Evolutionary conservation across 305 asterid genomes (phyloP), one percentile per base, ranked within the genome.

Genomic region (Coffea humblotiana): DNA sequence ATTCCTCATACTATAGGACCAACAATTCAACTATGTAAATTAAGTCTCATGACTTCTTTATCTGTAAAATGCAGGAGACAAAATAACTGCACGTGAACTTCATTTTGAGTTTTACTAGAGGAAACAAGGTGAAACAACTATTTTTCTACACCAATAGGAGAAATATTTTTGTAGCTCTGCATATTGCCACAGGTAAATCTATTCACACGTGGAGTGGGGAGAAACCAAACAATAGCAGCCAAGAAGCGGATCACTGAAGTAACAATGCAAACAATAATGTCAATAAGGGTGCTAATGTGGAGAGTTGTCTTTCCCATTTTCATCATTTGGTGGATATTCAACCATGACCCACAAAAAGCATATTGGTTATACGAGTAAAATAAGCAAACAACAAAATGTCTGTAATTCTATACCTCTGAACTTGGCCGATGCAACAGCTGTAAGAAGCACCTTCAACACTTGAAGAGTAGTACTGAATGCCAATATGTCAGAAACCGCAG

Each of bases 401-500:
- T 63, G 83, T 76, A 83, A 80, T 67, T 75, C 25, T 90, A 78
- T 82, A 96, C 99, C 99, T 89, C 98, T 93, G 87, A 96, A 89
- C 86, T 90, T 94, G 76, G 93, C 76, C 23, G 99, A 96, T 81
- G 99, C 92, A 79, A 94, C 97, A 79, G 97, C 97, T 76, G 98
- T 94, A 82, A 96, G 96, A 85, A 94, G 97, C 85, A 94, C 99
- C 90, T 96, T 96, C 87, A 96, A 86, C 58, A 96, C 98, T 91
- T 96, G 98, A 85, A 96, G 99, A 80, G 94, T 88, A 19, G 99
- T 96, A 82, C 99, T 96, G 98, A 90, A 88, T 76, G 83, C 82
- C 80, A 86, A 79, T 83, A 77, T 51, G 75, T 74, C 75, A 83
- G 71, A 79, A 54, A 78, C 85, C 86, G 91, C 68, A 81, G 32